These are phyloP conservation scores for Mycena chlorophos DNA, from an alignment of 768 basidiomycete species.

Conservation along the genomic window DNA sequence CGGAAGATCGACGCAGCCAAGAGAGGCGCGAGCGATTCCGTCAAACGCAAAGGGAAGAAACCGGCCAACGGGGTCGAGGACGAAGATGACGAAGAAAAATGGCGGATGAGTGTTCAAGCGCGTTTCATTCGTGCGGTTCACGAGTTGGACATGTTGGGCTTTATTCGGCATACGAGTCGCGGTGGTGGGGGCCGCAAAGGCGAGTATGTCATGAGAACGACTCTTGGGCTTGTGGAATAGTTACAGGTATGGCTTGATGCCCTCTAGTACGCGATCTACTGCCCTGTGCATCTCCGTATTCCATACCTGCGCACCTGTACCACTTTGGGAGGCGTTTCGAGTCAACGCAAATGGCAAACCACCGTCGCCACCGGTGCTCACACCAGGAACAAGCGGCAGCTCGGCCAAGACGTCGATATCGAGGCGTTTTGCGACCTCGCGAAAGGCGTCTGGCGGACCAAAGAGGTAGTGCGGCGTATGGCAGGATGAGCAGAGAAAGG, in stretches of 20 bases:
- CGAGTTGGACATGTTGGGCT: slow-evolving; percentile 78
- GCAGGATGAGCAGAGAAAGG: slow-evolving; percentile 79
- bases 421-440: slow-evolving; percentile 55
- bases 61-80: slow-evolving; percentile 29
- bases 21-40: slow-evolving; percentile 19
- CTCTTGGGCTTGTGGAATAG: slow-evolving; percentile 54
- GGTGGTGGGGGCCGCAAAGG: slow-evolving; percentile 54
- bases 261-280: not conserved
- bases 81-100: slow-evolving; percentile 45
- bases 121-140: slow-evolving; percentile 79
- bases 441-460: slow-evolving; percentile 69
- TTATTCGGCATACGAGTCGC: slow-evolving; percentile 66
- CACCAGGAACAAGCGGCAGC: slow-evolving; percentile 74
- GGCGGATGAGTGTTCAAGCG: slow-evolving; percentile 69
- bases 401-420: slow-evolving; percentile 71
- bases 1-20: slow-evolving; percentile 19
- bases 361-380: slow-evolving; percentile 71
- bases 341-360: slow-evolving; percentile 53
- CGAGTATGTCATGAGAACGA: slow-evolving; percentile 71
- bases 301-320: not conserved
- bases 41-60: slow-evolving; percentile 31
- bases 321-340: not conserved
- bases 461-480: slow-evolving; percentile 62
- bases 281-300: not conserved
- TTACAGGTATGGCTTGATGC: not conserved